Evolutionary conservation across 805 yeast genomes (phyloP).

Genomic region (Myxozyma sirexii): DNA sequence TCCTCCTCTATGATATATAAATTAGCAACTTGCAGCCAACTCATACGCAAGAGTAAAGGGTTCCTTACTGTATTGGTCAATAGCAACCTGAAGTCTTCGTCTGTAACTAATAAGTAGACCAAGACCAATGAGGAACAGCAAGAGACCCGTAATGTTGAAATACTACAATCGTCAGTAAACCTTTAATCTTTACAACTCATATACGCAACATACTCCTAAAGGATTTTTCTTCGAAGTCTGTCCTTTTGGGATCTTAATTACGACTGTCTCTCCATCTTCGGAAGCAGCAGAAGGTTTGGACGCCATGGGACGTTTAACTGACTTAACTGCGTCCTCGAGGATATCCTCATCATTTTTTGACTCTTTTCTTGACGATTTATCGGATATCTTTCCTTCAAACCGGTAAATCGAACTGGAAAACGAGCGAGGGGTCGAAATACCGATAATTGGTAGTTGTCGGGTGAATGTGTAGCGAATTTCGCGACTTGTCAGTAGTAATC

Average conservation of each 20-base stretch:
- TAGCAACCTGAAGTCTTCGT: slow-evolving; percentile 25
- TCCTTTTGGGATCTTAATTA: slow-evolving; percentile 11
- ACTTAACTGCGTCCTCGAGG: slow-evolving; percentile 12
- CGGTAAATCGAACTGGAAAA: neutral
- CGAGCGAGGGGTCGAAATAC: neutral
- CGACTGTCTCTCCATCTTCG: slow-evolving; percentile 20
- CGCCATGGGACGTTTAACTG: slow-evolving; percentile 15
- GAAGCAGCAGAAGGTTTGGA: neutral
- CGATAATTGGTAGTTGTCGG: neutral
- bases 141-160: slow-evolving; percentile 22
- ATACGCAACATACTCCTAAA: slow-evolving; percentile 21
- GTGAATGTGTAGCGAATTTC: neutral
- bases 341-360: slow-evolving; percentile 1
- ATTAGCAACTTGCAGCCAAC: too few relatives aligned
- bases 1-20: slow-evolving; percentile 17
- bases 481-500: neutral
- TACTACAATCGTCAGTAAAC: slow-evolving; percentile 4
- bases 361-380: neutral
- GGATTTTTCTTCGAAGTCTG: slow-evolving; percentile 12
- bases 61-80: slow-evolving; percentile 21
- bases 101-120: slow-evolving; percentile 18
- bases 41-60: too few relatives aligned
- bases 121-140: slow-evolving; percentile 12
- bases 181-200: too few relatives aligned
- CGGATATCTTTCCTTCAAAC: slow-evolving; percentile 1